phyloP scores from a whole-genome alignment of 2,329 filamentous ascomycete genomes.

The Akanthomyces uredinophilus region DNA sequence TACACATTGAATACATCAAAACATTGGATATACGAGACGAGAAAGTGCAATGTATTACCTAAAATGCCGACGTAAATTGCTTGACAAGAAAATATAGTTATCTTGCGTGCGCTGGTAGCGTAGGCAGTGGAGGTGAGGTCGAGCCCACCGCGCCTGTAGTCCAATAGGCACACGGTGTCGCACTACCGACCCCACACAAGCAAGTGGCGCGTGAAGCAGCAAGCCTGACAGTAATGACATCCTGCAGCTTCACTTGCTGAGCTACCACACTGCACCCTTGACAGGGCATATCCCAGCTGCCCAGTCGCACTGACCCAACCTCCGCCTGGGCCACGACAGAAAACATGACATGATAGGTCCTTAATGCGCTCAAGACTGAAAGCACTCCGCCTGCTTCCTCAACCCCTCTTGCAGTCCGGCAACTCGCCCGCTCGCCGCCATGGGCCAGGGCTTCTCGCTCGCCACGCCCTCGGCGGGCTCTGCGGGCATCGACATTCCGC shows the following conservation, averaged over 20 bases:
- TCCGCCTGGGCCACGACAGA: background rate
- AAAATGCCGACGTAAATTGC: background rate
- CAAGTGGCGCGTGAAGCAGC: constrained; percentile 5
- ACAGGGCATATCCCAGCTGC: background rate
- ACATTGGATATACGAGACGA: background rate
- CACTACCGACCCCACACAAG: background rate
- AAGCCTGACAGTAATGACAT: constrained; percentile 6
- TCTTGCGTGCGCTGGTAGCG: background rate
- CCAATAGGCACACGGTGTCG: background rate
- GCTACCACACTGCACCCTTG: background rate
- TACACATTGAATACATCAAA: background rate
- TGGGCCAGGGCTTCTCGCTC: constrained; percentile 97
- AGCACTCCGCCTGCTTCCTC: background rate
- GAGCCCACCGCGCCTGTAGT: background rate
- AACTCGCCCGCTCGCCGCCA: constrained; percentile 31
- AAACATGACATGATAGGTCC: constrained; percentile 2
- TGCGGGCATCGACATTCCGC: constrained; percentile 88
- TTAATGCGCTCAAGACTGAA: background rate
- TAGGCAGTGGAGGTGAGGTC: background rate
- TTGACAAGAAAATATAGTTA: background rate
- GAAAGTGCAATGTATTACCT: background rate
- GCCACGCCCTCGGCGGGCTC: constrained; percentile 87
- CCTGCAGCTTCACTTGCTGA: background rate
- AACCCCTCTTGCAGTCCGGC: background rate
- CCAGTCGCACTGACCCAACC: background rate